These are phyloP conservation scores for Candida anutae DNA, from an alignment of 1,139 yeast species.

Conservation along the genomic window DNA sequence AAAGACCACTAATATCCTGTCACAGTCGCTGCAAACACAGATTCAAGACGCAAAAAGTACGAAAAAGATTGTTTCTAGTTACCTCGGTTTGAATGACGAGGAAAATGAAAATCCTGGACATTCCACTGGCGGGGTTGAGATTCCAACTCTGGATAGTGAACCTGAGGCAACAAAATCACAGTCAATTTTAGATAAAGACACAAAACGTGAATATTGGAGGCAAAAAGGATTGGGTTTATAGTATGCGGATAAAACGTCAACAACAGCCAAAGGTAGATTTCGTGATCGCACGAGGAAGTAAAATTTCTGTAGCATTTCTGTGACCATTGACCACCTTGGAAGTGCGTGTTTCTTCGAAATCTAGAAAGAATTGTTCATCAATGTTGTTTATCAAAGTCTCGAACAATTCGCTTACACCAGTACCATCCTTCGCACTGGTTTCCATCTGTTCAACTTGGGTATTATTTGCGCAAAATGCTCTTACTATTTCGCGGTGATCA, in stretches of 20 bases:
- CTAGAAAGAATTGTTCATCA: constrained; percentile 20
- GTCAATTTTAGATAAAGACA: constrained; percentile 25
- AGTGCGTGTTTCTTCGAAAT: too few relatives aligned
- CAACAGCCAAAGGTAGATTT: too few relatives aligned
- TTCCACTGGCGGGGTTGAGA: background rate
- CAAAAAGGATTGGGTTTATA: constrained; percentile 30
- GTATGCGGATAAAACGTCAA: too few relatives aligned
- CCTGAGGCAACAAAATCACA: constrained; percentile 8
- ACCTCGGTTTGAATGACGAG: constrained; percentile 17
- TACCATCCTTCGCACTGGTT: constrained; percentile 44
- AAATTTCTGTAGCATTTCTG: too few relatives aligned
- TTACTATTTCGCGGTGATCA: constrained; percentile 1
- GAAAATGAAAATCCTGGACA: constrained; percentile 7
- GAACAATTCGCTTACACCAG: constrained; percentile 37
- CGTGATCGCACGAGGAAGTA: too few relatives aligned
- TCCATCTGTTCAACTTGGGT: constrained; percentile 11
- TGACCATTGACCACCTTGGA: too few relatives aligned
- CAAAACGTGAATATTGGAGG: constrained; percentile 35
- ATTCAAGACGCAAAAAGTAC: constrained; percentile 6
- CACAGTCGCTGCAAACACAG: constrained; percentile 1
- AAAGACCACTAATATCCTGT: constrained; percentile 1
- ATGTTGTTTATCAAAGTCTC: constrained; percentile 36
- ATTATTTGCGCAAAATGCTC: constrained; percentile 5
- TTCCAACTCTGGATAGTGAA: constrained; percentile 3
- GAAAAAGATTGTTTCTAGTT: constrained; percentile 18